These are phyloP conservation scores for Teunomyces aglyptinius DNA, from an alignment of 805 yeast species.

Conservation along the genomic window DNA sequence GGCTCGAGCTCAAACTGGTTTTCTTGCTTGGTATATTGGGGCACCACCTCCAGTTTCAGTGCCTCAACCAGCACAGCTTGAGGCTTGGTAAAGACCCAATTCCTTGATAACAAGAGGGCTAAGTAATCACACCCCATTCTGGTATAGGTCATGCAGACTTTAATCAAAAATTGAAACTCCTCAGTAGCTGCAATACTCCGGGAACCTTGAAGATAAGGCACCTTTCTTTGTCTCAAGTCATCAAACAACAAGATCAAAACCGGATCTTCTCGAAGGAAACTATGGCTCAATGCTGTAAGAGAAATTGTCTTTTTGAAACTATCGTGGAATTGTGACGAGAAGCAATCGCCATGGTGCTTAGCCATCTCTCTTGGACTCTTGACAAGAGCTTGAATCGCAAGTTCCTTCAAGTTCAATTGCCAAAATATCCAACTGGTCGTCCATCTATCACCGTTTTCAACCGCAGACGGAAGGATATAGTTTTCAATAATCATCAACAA, in stretches of 20 bases:
- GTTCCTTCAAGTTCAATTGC: constrained; percentile 45
- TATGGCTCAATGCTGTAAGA: constrained; percentile 16
- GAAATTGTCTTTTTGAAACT: constrained; percentile 8
- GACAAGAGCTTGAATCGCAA: constrained; percentile 63
- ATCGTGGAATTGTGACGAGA: constrained; percentile 19
- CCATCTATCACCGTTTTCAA: constrained; percentile 74
- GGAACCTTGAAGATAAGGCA: constrained; percentile 51
- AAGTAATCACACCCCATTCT: constrained; percentile 92
- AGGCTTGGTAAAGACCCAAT: constrained; percentile 58
- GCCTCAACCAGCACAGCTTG: constrained; percentile 4
- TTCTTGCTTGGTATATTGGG: background rate
- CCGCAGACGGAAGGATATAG: constrained; percentile 54
- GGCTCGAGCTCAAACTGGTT: background rate
- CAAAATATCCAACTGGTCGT: constrained; percentile 76
- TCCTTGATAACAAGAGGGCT: constrained; percentile 57
- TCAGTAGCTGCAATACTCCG: constrained; percentile 37
- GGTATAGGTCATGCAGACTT: constrained; percentile 64
- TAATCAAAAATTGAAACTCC: constrained; percentile 63
- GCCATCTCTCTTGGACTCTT: constrained; percentile 46
- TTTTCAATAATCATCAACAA: constrained; percentile 47
- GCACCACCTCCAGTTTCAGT: background rate
- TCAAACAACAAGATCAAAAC: constrained; percentile 66
- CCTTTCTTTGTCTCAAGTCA: constrained; percentile 53
- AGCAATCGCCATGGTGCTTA: constrained; percentile 15
- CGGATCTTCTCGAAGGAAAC: constrained; percentile 75